phyloP scores from a whole-genome alignment of 1,284 basidiomycete genomes.

The Flammula alnicola region DNA sequence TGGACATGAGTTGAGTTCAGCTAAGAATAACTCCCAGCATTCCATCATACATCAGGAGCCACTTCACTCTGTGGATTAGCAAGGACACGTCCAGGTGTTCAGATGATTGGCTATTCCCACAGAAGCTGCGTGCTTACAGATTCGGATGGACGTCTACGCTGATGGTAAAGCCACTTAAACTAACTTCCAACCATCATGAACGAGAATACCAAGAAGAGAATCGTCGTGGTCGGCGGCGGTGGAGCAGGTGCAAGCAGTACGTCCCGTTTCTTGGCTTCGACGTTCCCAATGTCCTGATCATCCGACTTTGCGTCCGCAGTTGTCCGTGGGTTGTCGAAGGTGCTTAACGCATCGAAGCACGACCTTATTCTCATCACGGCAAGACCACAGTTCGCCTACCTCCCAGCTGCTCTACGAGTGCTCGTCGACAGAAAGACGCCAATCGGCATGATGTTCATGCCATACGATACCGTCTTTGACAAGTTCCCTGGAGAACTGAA shows the following conservation, averaged over 20 bases:
- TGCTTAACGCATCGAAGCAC: slow-evolving; percentile 42
- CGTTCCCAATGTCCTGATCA: not conserved
- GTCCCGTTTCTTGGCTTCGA: not conserved
- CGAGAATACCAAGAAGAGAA: slow-evolving; percentile 11
- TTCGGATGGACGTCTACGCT: not conserved
- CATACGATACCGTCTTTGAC: slow-evolving; percentile 51
- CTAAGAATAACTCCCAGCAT: too few relatives aligned
- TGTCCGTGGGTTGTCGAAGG: slow-evolving; percentile 37
- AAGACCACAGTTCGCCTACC: slow-evolving; percentile 39
- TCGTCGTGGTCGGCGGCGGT: slow-evolving; percentile 50
- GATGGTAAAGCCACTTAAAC: not conserved
- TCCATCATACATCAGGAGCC: too few relatives aligned
- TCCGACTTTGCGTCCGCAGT: slow-evolving; percentile 18
- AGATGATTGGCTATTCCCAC: slow-evolving; percentile 4
- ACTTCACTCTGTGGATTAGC: too few relatives aligned
- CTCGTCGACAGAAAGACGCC: slow-evolving; percentile 43
- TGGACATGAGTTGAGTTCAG: too few relatives aligned
- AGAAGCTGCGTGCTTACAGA: not conserved
- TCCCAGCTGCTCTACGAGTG: slow-evolving; percentile 42
- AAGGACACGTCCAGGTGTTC: too few relatives aligned
- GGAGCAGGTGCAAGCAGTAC: slow-evolving; percentile 33
- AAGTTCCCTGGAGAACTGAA: slow-evolving; percentile 47
- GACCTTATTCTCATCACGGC: slow-evolving; percentile 45
- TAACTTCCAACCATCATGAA: slow-evolving; percentile 5
- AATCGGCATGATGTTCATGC: slow-evolving; percentile 40